Percentiles rank a stretch among this genome's conserved stretches.
phyloP scores from a whole-genome alignment of 352 stramenopile genomes.

The Phytopythium mirpurense region DNA sequence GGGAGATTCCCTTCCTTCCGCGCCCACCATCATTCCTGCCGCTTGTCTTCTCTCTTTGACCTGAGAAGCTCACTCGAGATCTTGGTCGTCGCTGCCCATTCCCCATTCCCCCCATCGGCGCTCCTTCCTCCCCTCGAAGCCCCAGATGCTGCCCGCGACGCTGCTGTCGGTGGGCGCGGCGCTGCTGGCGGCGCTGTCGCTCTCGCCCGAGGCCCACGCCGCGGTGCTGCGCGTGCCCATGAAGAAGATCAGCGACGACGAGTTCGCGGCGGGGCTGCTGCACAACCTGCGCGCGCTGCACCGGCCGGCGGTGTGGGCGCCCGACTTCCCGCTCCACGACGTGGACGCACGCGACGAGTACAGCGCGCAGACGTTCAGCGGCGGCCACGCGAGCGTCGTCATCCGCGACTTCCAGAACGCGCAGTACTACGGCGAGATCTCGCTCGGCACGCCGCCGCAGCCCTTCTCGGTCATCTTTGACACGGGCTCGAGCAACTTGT shows the following conservation, averaged over 20 bases:
- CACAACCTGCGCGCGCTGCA: slow-evolving; percentile 31
- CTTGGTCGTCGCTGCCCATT: too few relatives aligned
- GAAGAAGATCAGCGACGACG: slow-evolving; percentile 55
- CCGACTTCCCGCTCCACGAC: slow-evolving; percentile 17
- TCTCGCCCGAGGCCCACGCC: slow-evolving; percentile 10
- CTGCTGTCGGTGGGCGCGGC: slow-evolving; percentile 17
- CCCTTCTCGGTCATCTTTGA: slow-evolving; percentile 96
- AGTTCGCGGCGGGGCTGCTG: slow-evolving; percentile 58
- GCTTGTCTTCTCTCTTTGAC: not conserved
- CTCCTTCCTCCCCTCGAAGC: not conserved
- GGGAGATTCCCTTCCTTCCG: not conserved
- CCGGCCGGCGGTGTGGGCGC: slow-evolving; percentile 42
- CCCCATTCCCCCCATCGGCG: not conserved
- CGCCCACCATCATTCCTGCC: slow-evolving; percentile 1
- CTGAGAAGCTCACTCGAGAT: slow-evolving; percentile 1
- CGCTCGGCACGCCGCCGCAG: slow-evolving; percentile 89
- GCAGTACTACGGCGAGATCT: slow-evolving; percentile 93
- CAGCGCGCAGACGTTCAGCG: slow-evolving; percentile 2
- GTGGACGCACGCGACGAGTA: not conserved
- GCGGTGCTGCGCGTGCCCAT: slow-evolving; percentile 63
- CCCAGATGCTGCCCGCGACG: slow-evolving; percentile 15
- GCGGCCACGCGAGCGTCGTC: slow-evolving; percentile 37
- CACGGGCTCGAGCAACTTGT: slow-evolving; percentile 96
- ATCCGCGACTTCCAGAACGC: slow-evolving; percentile 93
- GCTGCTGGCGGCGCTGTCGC: slow-evolving; percentile 12